Evolutionary conservation across 306 rosid species (phyloP).

Genomic region (Acacia melanoxylon): DNA sequence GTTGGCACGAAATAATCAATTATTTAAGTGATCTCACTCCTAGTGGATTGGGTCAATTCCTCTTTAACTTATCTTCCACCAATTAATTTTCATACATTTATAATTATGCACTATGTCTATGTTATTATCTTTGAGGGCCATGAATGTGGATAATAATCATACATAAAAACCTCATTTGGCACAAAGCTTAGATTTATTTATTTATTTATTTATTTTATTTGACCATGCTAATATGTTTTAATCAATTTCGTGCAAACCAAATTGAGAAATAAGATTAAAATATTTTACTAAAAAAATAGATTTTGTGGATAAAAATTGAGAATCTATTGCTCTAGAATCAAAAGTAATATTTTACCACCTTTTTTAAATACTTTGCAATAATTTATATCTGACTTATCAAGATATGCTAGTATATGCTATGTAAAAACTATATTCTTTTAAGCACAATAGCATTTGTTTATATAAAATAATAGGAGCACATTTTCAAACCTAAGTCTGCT

Average conservation of each 20-base stretch:
- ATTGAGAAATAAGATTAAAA: neutral
- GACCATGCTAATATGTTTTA: neutral
- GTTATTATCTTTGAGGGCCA: constrained; percentile 20
- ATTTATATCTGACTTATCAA: neutral
- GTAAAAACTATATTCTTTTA: neutral
- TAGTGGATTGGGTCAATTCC: constrained; percentile 34
- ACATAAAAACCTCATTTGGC: neutral
- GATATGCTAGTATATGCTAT: neutral
- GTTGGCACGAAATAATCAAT: constrained; percentile 36
- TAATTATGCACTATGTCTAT: neutral
- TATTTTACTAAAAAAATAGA: neutral
- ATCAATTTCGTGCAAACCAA: neutral
- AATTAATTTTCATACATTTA: neutral
- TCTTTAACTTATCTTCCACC: constrained; percentile 2
- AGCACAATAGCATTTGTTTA: too few species aligned
- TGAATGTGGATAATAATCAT: neutral
- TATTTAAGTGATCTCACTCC: constrained; percentile 19
- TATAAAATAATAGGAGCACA: too few species aligned
- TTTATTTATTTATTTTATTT: neutral
- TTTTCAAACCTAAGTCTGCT: too few species aligned
- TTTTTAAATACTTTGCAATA: neutral
- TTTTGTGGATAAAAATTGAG: neutral
- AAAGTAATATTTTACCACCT: neutral
- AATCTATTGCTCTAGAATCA: neutral
- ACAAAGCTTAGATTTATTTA: neutral